Evolutionary conservation across 306 rosid species (phyloP).

Genomic region (Castanea crenata): DNA sequence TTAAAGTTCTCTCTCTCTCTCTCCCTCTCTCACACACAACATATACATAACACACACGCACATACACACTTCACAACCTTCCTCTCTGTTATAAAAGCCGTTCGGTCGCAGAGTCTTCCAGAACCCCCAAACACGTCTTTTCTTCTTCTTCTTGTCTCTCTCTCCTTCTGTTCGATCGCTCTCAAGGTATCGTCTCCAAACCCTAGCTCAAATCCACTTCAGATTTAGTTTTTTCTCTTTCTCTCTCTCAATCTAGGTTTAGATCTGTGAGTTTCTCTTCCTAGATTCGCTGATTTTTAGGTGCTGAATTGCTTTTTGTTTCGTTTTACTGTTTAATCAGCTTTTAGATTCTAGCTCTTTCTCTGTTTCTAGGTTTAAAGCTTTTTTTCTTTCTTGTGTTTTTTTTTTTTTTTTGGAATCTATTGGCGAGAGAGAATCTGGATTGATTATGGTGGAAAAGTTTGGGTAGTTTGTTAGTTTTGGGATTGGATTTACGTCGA

Average conservation of each 20-base stretch:
- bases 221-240: constrained; percentile 22
- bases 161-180: constrained; percentile 25
- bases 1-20: too few species aligned
- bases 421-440: neutral
- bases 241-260: neutral
- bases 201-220: constrained; percentile 1
- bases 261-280: constrained; percentile 51
- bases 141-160: neutral
- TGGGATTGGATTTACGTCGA: neutral
- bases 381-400: neutral
- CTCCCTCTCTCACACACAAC: too few species aligned
- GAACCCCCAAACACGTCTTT: constrained; percentile 22
- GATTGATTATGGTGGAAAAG: neutral
- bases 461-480: neutral
- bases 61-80: neutral
- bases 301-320: neutral
- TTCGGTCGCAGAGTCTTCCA: constrained; percentile 41
- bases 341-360: neutral
- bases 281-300: constrained; percentile 20
- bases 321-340: neutral
- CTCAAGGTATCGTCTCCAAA: constrained; percentile 27
- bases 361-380: neutral
- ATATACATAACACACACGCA: too few species aligned
- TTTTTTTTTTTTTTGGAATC: neutral
- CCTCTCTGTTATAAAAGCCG: neutral